Conservation (phyloP, 2,329 filamentous ascomycete species). For the Teratosphaeria epicoccoides region DNA sequence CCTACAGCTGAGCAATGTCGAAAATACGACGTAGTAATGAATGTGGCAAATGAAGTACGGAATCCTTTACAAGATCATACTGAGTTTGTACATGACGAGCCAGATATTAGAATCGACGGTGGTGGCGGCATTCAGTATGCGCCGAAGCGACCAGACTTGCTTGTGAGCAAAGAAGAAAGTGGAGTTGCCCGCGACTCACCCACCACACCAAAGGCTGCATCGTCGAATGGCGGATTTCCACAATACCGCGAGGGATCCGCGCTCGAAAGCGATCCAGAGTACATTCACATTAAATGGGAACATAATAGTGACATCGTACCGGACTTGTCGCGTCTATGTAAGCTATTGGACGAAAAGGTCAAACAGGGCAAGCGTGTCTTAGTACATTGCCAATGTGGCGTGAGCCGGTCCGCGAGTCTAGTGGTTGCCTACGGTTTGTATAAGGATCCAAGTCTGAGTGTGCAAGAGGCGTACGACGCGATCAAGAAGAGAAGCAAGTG, state of each 20-base stretch:
- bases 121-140: constrained; percentile 26
- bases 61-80: constrained; percentile 52
- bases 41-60: constrained; percentile 70
- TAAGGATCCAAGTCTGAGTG: constrained; percentile 62
- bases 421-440: constrained; percentile 81
- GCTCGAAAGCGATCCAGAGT: constrained; percentile 53
- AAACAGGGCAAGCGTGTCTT: constrained; percentile 67
- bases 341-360: constrained; percentile 62
- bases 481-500: constrained; percentile 73
- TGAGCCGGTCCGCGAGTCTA: constrained; percentile 72
- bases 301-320: constrained; percentile 78
- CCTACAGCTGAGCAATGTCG: constrained; percentile 67
- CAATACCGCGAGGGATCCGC: constrained; percentile 18
- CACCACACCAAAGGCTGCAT: constrained; percentile 45
- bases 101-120: constrained; percentile 25
- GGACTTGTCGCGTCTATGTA: constrained; percentile 64
- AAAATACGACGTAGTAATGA: constrained; percentile 72
- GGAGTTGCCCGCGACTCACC: constrained; percentile 25
- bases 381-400: constrained; percentile 77
- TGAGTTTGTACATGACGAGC: constrained; percentile 8
- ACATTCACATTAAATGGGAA: constrained; percentile 80
- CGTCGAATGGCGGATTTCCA: constrained; percentile 23
- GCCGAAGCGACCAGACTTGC: constrained; percentile 12
- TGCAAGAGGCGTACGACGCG: constrained; percentile 73
- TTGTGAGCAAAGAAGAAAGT: background rate